phyloP scores from a whole-genome alignment of 2,329 filamentous ascomycete species.

The Neonectria magnoliae region DNA sequence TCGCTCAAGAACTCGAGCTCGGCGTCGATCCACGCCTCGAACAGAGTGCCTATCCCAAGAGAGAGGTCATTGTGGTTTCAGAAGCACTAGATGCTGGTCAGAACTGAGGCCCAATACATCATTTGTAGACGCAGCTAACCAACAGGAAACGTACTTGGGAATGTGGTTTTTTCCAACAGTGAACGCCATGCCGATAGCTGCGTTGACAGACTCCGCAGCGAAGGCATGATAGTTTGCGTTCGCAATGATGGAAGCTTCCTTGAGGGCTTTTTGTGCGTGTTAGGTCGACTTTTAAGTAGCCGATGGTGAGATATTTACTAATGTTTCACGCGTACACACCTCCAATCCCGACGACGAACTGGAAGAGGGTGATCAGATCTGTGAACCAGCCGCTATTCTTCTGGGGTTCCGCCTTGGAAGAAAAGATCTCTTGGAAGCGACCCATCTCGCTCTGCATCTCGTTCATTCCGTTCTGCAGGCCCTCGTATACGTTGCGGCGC shows the following conservation, averaged over 20 bases:
- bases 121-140: no score
- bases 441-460: not conserved
- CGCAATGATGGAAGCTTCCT: not conserved
- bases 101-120: no score
- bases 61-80: not conserved
- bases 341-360: not conserved
- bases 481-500: conserved; percentile 3
- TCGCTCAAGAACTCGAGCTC: not conserved
- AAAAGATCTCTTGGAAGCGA: not conserved
- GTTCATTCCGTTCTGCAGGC: not conserved
- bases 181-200: conserved; percentile 1
- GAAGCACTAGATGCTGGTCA: not conserved
- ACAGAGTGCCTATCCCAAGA: not conserved
- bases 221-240: not conserved
- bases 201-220: not conserved
- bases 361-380: not conserved
- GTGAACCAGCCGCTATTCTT: not conserved
- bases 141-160: not conserved
- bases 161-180: not conserved
- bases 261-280: not conserved
- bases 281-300: not conserved
- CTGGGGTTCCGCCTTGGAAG: not conserved
- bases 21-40: conserved; percentile 1
- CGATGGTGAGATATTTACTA: not conserved
- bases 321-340: not conserved